Base-by-base conservation (phyloP, 306 rosid species). In the Prosopis cineraria region DNA sequence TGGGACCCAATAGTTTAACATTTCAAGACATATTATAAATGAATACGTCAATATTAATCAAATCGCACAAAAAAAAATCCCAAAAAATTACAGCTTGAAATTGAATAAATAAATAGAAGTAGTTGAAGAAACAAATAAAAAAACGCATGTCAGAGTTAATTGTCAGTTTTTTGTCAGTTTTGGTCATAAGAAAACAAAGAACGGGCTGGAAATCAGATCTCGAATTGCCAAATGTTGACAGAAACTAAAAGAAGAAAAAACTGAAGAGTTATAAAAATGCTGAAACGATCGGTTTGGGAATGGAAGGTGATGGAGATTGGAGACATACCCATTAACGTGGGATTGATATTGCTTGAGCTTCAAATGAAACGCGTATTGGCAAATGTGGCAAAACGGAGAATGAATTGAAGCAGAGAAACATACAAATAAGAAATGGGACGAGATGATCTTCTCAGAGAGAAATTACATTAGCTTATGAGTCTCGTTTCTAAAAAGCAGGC, bases 301-400 rank as follows among this genome's bases (percentile, higher is more conserved):
- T 45, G 58, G 56, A 41, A 56, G 80, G 72, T 31, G 70, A 68
- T 45, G 66, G 62, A 31, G 69, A 24, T 66, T 39, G 69, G 56
- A 31, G 69, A 24, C 70, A 20, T 93, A 89, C 94, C 97, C 93
- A 88, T 88, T 75, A 50, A 68, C 63, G 71, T 43, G 83, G 63
- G 74, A 85, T 43, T 47, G 79, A 75, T 40, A 78, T 82, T 82
- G 25, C 7, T 22, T 24, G 60, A 48, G 56, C 69, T 83, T 11
- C 47, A 34, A 74, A 79, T 41, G 52, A 33, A 73, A 79, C 33
- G 59, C 11, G n/a, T 22, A 63, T 24, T 29, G 19, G 12, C 40
- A 76, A 74, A 82, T 71, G 84, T 16, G 71, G 22, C 74, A 74
- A 20, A n/a, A 52, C 72, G 45, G 63, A 76, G 81, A 80, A 74